These are phyloP conservation scores for Ogataea parapolymorpha DNA, from an alignment of 805 yeast genomes.

Conservation along the genomic window DNA sequence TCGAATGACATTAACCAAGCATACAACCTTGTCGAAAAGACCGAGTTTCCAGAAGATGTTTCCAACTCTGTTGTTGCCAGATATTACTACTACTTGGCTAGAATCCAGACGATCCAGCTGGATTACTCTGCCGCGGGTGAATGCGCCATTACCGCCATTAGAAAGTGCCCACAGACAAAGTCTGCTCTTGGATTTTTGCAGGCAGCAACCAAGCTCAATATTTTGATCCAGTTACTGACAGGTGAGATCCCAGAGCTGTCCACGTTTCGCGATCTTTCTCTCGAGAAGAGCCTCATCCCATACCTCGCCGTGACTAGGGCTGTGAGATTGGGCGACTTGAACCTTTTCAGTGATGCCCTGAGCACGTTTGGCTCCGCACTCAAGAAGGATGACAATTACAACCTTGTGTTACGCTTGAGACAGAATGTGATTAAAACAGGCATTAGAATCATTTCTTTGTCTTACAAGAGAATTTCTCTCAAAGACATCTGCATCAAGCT, in stretches of 20 bases:
- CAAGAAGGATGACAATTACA: constrained; percentile 74
- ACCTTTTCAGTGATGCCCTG: constrained; percentile 70
- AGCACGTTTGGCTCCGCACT: constrained; percentile 58
- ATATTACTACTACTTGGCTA: constrained; percentile 87
- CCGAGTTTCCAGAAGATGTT: constrained; percentile 82
- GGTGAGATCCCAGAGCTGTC: constrained; percentile 95
- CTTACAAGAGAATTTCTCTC: constrained; percentile 86
- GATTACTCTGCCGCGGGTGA: constrained; percentile 90
- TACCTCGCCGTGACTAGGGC: constrained; percentile 87
- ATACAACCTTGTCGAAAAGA: constrained; percentile 81
- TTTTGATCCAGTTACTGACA: constrained; percentile 86
- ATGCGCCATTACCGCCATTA: constrained; percentile 86
- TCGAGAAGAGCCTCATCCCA: constrained; percentile 65
- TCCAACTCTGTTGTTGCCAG: constrained; percentile 83
- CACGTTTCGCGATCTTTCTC: constrained; percentile 62
- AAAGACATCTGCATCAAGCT: constrained; percentile 92
- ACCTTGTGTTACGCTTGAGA: constrained; percentile 82
- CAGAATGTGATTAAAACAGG: constrained; percentile 98
- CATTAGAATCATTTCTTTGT: constrained; percentile 84
- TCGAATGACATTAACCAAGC: constrained; percentile 85
- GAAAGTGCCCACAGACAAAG: constrained; percentile 92
- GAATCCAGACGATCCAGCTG: constrained; percentile 85
- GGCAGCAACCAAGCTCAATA: constrained; percentile 82
- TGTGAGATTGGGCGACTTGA: constrained; percentile 87
- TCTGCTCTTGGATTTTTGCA: constrained; percentile 85